Evolutionary conservation across 371 early-diverging fungal genomes (phyloP), one percentile per base, ranked within the genome.

Genomic region (Mortierella sp.): DNA sequence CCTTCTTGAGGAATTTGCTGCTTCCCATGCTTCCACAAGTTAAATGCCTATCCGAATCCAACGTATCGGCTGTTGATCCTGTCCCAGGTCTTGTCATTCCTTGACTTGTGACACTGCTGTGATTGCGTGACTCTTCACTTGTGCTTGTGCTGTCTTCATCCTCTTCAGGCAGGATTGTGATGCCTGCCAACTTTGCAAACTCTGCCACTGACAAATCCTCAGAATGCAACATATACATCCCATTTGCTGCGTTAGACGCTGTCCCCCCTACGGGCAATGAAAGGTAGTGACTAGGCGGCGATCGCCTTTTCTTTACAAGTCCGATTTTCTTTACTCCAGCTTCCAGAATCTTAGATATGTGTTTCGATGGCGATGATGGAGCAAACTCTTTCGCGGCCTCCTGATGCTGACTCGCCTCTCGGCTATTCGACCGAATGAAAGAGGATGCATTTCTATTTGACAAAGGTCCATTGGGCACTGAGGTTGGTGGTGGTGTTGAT

Each of bases 131-230:
- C n/a, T 67, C 67, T 2, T 66, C 64, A 4, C 22, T 59, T 9
- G 68, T 33, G 2, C 1, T 28, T 13, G 15, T 58, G 32, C 47
- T 33, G 48, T 59, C 43, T 32, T 71, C 70, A 11, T 62, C 75
- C 38, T 63, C 72, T 10, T 81, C 82, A 1, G 72, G 72, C 33
- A 81, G 13, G 33, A 81, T 81, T 7, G 82, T 81, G 55, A 81
- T 81, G 6, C 82, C 82, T 38, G 82, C 82, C 5, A 81, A 60
- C 22, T 72, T 75, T 3, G 82, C 82, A 67, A 81, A 81, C 64
- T 81, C 82, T 32, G 69, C 63, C 8, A 72, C 68, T 1, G 82
- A 81, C 50, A 81, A 48, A 32, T 81, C 82, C 21, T 76, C 82
- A 3, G 82, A 81, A 36, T 74, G 75, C 55, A 76, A 40, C 63